Evolutionary conservation across 2,329 filamentous ascomycete species (phyloP).

Genomic region (Aspergillus caelatus): DNA sequence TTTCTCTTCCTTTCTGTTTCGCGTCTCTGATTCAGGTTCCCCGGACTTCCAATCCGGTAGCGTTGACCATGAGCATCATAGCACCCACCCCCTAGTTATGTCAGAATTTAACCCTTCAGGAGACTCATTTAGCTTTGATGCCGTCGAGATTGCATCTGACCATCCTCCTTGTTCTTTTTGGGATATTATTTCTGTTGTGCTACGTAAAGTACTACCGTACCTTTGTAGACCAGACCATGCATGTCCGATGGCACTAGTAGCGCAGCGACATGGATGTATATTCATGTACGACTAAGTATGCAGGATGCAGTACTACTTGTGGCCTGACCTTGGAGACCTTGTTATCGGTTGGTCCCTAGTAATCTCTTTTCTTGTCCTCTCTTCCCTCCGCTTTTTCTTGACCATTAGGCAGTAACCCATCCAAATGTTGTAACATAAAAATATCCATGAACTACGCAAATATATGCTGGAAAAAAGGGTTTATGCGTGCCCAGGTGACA

Average conservation of each 20-base stretch:
- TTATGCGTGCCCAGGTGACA: background rate
- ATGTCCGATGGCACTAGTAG: background rate
- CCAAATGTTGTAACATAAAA: background rate
- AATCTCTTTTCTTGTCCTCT: background rate
- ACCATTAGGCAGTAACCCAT: background rate
- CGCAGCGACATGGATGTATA: background rate
- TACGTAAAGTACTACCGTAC: background rate
- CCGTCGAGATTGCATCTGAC: background rate
- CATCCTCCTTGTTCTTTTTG: background rate
- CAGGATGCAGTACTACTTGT: background rate
- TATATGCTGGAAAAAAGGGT: background rate
- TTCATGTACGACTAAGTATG: background rate
- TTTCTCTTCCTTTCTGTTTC: background rate
- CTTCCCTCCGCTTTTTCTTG: background rate
- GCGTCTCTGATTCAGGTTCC: background rate
- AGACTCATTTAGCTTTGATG: too few species aligned
- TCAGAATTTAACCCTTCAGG: background rate
- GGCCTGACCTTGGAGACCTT: background rate
- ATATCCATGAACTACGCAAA: background rate
- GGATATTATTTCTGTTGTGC: background rate
- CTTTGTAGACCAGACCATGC: background rate
- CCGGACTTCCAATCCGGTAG: background rate
- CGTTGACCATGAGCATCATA: background rate
- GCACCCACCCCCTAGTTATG: background rate
- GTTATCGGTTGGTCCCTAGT: background rate